Percentiles rank a stretch among this genome's conserved stretches.
phyloP scores from a whole-genome alignment of 805 yeast genomes.

The Tetrapisispora arboricola region DNA sequence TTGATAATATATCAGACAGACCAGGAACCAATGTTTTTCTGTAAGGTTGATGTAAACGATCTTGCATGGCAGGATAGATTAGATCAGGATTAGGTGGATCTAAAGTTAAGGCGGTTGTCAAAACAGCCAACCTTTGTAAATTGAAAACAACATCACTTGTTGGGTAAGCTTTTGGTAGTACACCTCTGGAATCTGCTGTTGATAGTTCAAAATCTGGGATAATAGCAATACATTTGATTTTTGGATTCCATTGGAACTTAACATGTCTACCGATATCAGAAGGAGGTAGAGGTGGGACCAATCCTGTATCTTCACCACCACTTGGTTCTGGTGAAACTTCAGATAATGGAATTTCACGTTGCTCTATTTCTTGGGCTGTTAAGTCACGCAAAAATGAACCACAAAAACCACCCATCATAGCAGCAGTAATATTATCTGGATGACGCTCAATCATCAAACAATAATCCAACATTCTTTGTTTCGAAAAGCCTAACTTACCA shows the following conservation, averaged over 20 bases:
- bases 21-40: conserved; percentile 89
- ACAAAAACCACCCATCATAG: conserved; percentile 98
- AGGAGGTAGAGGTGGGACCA: conserved; percentile 77
- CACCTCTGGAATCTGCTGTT: conserved; percentile 85
- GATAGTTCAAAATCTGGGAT: conserved; percentile 93
- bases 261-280: conserved; percentile 78
- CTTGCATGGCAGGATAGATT: conserved; percentile 94
- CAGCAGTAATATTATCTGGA: conserved; percentile 97
- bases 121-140: conserved; percentile 83
- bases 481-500: conserved; percentile 61
- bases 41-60: conserved; percentile 94
- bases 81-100: conserved; percentile 72
- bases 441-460: conserved; percentile 96
- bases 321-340: conserved; percentile 74
- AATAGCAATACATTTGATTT: conserved; percentile 78
- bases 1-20: conserved; percentile 62
- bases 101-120: conserved; percentile 85
- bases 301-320: conserved; percentile 58
- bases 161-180: conserved; percentile 70
- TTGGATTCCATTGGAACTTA: conserved; percentile 70
- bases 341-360: conserved; percentile 75
- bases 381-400: conserved; percentile 87
- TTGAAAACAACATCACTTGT: conserved; percentile 82
- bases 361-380: conserved; percentile 55
- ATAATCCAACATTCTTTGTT: conserved; percentile 81